These are phyloP conservation scores for Gremmenia infestans DNA, from an alignment of 2,329 filamentous ascomycete species.

Conservation along the genomic window DNA sequence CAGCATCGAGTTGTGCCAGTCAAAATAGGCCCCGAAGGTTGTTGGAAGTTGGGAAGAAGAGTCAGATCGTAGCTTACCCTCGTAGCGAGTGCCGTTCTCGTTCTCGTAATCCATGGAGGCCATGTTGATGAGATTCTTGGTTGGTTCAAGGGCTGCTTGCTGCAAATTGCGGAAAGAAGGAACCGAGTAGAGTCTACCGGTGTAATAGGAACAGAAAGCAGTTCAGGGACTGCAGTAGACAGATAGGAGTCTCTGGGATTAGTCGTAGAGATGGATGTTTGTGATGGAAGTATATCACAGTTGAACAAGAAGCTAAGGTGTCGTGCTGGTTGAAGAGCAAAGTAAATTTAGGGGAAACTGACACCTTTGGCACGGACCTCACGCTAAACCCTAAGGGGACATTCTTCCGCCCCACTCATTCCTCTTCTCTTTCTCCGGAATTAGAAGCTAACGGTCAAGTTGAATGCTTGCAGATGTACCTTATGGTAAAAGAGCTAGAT, in stretches of 20 bases:
- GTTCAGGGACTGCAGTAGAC: slow-evolving; percentile 6
- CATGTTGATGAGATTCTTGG: slow-evolving; percentile 26
- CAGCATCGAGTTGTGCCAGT: slow-evolving; percentile 11
- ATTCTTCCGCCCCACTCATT: too few species aligned
- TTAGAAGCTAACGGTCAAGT: too few species aligned
- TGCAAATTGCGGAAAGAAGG: slow-evolving; percentile 1
- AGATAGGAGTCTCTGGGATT: not conserved
- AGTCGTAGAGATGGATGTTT: not conserved
- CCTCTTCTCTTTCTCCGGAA: too few species aligned
- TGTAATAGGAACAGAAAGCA: slow-evolving; percentile 4
- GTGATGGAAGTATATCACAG: not conserved
- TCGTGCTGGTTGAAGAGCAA: not conserved
- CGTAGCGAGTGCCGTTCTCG: slow-evolving; percentile 60
- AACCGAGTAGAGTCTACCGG: slow-evolving; percentile 1
- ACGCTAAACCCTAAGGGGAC: too few species aligned
- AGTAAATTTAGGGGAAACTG: not conserved
- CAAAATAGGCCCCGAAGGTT: not conserved
- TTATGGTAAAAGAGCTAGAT: too few species aligned
- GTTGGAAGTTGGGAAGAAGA: not conserved
- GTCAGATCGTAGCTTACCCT: slow-evolving; percentile 44
- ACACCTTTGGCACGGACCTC: too few species aligned
- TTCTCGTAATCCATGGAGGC: slow-evolving; percentile 68
- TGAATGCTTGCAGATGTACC: too few species aligned
- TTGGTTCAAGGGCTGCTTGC: slow-evolving; percentile 3
- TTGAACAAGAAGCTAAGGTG: not conserved